Evolutionary conservation across 495 filamentous ascomycete species (phyloP).

Genomic region (Apodospora peruviana): DNA sequence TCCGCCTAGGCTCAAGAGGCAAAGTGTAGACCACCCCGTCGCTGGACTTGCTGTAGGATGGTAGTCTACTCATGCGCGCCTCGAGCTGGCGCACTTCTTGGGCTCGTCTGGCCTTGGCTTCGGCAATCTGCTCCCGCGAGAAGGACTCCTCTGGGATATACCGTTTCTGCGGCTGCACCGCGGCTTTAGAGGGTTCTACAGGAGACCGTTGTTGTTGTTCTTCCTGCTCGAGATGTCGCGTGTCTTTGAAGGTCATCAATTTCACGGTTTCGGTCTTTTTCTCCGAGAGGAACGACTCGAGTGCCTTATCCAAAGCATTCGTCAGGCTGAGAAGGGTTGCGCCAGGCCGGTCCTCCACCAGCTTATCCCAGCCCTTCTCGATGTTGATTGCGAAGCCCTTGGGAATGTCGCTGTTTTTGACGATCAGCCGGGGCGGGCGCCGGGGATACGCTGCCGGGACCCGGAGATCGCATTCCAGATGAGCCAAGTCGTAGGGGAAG

Average conservation of each 20-base stretch:
- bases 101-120: slow-evolving; percentile 59
- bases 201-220: too few relatives aligned
- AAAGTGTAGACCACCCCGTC: slow-evolving; percentile 68
- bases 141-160: slow-evolving; percentile 40
- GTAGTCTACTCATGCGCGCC: slow-evolving; percentile 65
- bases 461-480: slow-evolving; percentile 64
- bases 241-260: slow-evolving; percentile 62
- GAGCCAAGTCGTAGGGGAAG: slow-evolving; percentile 73
- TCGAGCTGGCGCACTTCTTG: slow-evolving; percentile 70
- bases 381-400: slow-evolving; percentile 76
- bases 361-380: slow-evolving; percentile 66
- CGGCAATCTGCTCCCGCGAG: slow-evolving; percentile 50
- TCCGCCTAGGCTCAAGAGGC: slow-evolving; percentile 64
- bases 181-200: slow-evolving; percentile 43
- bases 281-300: slow-evolving; percentile 66
- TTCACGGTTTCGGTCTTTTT: slow-evolving; percentile 75
- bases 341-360: slow-evolving; percentile 51
- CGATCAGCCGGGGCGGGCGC: slow-evolving; percentile 51
- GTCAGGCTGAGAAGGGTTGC: slow-evolving; percentile 62
- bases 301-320: slow-evolving; percentile 66
- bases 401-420: slow-evolving; percentile 76
- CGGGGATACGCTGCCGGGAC: slow-evolving; percentile 61
- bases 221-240: slow-evolving; percentile 29
- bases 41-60: slow-evolving; percentile 61
- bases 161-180: slow-evolving; percentile 38